Evolutionary conservation across 2,329 filamentous ascomycete species (phyloP).

Genomic region (Colletotrichum karsti): DNA sequence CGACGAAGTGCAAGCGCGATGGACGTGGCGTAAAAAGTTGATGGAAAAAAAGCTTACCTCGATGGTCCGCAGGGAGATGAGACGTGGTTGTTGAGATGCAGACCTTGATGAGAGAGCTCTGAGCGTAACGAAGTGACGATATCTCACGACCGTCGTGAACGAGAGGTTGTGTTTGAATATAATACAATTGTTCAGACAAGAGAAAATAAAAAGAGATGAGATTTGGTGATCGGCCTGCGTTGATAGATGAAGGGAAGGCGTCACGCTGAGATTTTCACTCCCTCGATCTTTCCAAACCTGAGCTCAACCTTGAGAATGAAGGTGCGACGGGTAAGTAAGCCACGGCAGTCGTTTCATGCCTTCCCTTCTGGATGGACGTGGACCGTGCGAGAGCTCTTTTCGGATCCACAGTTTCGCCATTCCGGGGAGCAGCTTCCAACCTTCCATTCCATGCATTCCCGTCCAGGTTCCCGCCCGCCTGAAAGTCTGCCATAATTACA

Average conservation of each 20-base stretch:
- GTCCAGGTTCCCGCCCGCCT: too few relatives aligned
- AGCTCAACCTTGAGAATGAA: conserved; percentile 25
- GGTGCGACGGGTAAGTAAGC: conserved; percentile 16
- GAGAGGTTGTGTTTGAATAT: not conserved
- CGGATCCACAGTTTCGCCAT: conserved; percentile 22
- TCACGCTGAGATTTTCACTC: conserved; percentile 23
- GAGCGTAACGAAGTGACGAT: not conserved
- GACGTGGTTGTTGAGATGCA: not conserved
- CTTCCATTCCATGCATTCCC: too few relatives aligned
- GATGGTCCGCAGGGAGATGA: not conserved
- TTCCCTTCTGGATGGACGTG: conserved; percentile 5
- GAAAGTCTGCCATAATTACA: too few relatives aligned
- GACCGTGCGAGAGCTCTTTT: conserved; percentile 14
- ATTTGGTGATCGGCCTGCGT: not conserved
- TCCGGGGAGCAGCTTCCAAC: conserved; percentile 1
- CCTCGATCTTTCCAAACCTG: conserved; percentile 17
- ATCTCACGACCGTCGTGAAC: conserved; percentile 2
- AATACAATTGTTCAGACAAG: not conserved
- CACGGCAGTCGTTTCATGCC: conserved; percentile 14
- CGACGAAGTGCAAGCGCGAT: not conserved
- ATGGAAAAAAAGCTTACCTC: not conserved
- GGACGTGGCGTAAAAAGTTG: too few relatives aligned
- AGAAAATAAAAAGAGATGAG: not conserved
- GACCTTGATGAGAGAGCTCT: conserved; percentile 6
- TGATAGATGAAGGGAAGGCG: conserved; percentile 12